Conservation (phyloP, 169 alveolate genomes). For the Eimeria sp. region DNA sequence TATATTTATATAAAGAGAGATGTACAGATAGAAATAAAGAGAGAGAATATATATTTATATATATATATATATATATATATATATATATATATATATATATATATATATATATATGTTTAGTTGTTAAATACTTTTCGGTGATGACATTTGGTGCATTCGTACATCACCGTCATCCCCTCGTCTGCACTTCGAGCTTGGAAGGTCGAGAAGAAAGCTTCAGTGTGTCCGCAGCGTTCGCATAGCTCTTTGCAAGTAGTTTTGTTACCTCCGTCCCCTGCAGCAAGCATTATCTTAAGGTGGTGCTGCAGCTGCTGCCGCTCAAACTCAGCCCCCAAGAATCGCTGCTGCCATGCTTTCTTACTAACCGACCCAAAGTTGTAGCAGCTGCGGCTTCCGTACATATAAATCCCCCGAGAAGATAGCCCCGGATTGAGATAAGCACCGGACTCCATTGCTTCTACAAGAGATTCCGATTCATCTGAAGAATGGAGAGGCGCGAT, state of each 20-base stretch:
- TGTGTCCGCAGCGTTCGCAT: slow-evolving; percentile 87
- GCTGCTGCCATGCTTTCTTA: slow-evolving; percentile 79
- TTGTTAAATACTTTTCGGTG: slow-evolving; percentile 87
- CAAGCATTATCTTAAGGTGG: slow-evolving; percentile 83
- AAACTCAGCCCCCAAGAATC: slow-evolving; percentile 65
- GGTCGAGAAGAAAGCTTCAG: slow-evolving; percentile 87
- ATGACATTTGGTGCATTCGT: slow-evolving; percentile 87
- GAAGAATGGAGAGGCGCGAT: slow-evolving; percentile 66
- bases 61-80: too few species aligned
- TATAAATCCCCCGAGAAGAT: slow-evolving; percentile 16
- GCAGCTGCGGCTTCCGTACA: slow-evolving; percentile 69
- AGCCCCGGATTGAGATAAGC: background rate
- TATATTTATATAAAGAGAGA: too few species aligned
- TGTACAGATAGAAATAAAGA: too few species aligned
- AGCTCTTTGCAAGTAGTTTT: slow-evolving; percentile 84
- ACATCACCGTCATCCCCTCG: slow-evolving; percentile 89
- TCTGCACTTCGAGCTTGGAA: slow-evolving; percentile 89
- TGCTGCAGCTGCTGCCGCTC: slow-evolving; percentile 71
- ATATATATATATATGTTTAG: background rate
- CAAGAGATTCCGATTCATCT: slow-evolving; percentile 65
- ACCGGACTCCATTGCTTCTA: slow-evolving; percentile 38
- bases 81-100: too few species aligned
- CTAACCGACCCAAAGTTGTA: slow-evolving; percentile 41
- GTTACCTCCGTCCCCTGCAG: slow-evolving; percentile 81
- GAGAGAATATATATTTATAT: too few species aligned